Evolutionary conservation across 495 filamentous ascomycete species (phyloP).

Genomic region (Sphaerosporella brunnea): DNA sequence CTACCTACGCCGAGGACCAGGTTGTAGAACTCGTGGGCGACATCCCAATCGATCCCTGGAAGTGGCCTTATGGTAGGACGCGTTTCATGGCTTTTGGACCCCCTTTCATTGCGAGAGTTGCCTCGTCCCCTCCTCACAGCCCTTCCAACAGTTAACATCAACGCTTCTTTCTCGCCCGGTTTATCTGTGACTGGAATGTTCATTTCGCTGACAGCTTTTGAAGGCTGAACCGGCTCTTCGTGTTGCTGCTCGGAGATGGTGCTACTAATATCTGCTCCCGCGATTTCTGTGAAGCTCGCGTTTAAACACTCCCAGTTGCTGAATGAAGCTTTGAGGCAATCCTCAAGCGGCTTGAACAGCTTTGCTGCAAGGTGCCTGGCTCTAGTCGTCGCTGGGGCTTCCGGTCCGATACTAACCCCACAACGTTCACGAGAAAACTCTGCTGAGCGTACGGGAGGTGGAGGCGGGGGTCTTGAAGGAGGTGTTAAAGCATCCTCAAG

Average conservation of each 20-base stretch:
- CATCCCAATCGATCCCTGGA: slow-evolving; percentile 60
- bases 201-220: neutral
- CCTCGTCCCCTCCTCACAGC: slow-evolving; percentile 10
- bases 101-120: slow-evolving; percentile 2
- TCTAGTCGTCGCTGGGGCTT: neutral
- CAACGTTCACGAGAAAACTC: no score
- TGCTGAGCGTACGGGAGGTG: slow-evolving; percentile 10
- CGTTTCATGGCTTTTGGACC: slow-evolving; percentile 9
- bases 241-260: neutral
- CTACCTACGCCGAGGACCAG: slow-evolving; percentile 47
- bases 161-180: slow-evolving; percentile 22
- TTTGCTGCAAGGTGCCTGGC: slow-evolving; percentile 10
- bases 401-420: no score
- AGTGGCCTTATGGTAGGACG: slow-evolving; percentile 25
- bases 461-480: slow-evolving; percentile 11
- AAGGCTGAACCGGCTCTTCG: neutral
- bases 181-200: slow-evolving; percentile 17
- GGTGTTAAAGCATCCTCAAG: neutral
- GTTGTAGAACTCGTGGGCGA: slow-evolving; percentile 57
- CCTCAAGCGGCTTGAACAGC: slow-evolving; percentile 57
- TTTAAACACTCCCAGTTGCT: slow-evolving; percentile 55
- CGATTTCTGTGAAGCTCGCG: slow-evolving; percentile 20
- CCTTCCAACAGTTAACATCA: slow-evolving; percentile 12
- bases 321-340: slow-evolving; percentile 53
- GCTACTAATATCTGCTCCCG: neutral